Base-by-base conservation (phyloP, 805 yeast genomes). In the Myxozyma lipomycoides region DNA sequence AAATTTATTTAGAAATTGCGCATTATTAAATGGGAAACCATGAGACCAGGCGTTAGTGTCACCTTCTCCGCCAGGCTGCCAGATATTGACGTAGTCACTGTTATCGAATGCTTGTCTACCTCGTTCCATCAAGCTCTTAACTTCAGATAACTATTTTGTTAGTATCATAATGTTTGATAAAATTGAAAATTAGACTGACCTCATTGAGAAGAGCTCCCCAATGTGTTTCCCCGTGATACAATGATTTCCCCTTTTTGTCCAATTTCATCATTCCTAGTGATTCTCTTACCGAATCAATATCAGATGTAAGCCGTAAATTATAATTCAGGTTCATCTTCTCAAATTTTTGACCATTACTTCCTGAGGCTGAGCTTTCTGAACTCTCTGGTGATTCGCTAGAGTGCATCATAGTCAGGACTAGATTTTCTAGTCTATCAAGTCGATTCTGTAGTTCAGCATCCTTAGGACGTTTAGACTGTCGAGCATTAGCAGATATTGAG, bases 141-240 rank as follows among this genome's bases (percentile, higher is more conserved):
- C 51, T 34, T 57, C 61, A 32, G 44, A 41, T 30, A 57, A 35
- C 49, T 64, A 62, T 28, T 58, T 51, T 25, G 63, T 51, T 47
- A 62, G 38, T 26, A 26, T 15, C 10, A 12, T 17, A 30, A n/a
- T 12, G 26, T 21, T 2, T 7, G 2, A 12, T 6, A 21, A 9
- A 23, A 37, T 39, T n/a, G 38, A 23, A 30, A 63, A 54, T 15
- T 63, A 57, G 60, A 2, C 52, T 40, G 4, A 63, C 60, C 45
- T 65, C 69, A 36, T 61, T 58, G 26, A 66, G 55, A 36, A 66
- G 44, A 28, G 62, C 61, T 3, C 64, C 67, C 70, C 70, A 66
- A 43, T 66, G 67, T 1, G 69, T 63, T 37, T 63, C 68, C 9
- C 70, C 70, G 40, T 66, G 69, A 49, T 66, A 66, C 21, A 65